Evolutionary conservation across 306 rosid genomes (phyloP).

Genomic region (Gastrolobium bilobum): DNA sequence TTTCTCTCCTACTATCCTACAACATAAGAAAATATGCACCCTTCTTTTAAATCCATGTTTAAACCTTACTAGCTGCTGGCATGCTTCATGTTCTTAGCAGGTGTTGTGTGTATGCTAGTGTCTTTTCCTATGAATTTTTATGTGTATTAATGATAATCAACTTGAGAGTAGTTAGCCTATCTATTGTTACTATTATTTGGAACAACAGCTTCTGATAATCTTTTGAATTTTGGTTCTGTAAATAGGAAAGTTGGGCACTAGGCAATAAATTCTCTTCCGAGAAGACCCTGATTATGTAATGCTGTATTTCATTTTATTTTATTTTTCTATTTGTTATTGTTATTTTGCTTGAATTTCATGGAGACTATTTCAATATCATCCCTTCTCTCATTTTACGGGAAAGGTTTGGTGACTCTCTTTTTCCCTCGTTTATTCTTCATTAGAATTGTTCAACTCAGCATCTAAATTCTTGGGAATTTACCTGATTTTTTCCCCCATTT

Average conservation of each 20-base stretch:
- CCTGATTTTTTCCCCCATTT: not conserved
- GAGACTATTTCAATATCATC: conserved; percentile 36
- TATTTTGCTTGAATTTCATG: conserved; percentile 29
- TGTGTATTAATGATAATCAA: not conserved
- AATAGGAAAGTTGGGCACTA: not conserved
- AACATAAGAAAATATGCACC: too few species aligned
- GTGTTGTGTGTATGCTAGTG: not conserved
- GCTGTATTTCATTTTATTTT: not conserved
- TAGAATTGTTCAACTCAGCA: conserved; percentile 35
- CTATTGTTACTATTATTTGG: not conserved
- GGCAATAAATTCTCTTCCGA: conserved; percentile 14
- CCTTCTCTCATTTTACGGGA: conserved; percentile 37
- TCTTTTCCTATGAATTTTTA: not conserved
- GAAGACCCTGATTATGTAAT: conserved; percentile 25
- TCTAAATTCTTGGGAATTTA: conserved; percentile 36
- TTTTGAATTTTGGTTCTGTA: not conserved
- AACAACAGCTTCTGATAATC: conserved; percentile 7
- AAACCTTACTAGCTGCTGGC: not conserved
- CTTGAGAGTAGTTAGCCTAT: not conserved
- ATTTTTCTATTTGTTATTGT: not conserved
- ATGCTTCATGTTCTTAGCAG: conserved; percentile 25
- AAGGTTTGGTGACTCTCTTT: conserved; percentile 21
- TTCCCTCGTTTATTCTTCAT: not conserved
- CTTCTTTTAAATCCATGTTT: not conserved
- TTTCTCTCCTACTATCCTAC: not conserved